Evolutionary conservation across 257 asterid genomes (phyloP).

Genomic region (Capsicum pubescens): DNA sequence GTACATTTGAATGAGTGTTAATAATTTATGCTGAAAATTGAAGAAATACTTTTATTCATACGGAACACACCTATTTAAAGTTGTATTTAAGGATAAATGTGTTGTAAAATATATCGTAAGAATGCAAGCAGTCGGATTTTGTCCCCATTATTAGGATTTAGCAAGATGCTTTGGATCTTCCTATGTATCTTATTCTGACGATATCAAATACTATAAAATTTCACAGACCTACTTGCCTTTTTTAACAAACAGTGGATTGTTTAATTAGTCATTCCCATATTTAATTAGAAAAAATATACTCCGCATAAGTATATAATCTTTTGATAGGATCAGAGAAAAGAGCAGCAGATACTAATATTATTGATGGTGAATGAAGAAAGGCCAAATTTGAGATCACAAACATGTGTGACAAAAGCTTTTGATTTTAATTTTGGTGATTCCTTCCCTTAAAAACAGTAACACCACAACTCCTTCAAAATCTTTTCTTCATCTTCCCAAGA

Average conservation of each 20-base stretch:
- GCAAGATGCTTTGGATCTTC: constrained; percentile 22
- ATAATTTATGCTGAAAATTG: neutral
- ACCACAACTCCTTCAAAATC: neutral
- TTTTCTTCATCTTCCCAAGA: constrained; percentile 38
- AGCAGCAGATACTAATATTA: constrained; percentile 36
- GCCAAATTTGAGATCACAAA: constrained; percentile 42
- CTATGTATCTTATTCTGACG: neutral
- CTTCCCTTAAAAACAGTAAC: constrained; percentile 17
- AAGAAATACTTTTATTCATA: neutral
- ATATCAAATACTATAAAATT: neutral
- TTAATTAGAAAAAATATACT: too few species aligned
- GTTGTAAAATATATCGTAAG: neutral
- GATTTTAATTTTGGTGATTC: constrained; percentile 27
- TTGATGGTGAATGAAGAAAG: neutral
- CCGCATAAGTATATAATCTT: too few species aligned
- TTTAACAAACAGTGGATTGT: neutral
- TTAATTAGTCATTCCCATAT: neutral
- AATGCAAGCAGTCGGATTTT: constrained; percentile 3
- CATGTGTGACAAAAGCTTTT: constrained; percentile 47
- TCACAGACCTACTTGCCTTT: neutral
- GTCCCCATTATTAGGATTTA: constrained; percentile 19
- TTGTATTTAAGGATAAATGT: neutral
- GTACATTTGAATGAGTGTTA: neutral
- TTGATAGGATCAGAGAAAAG: constrained; percentile 29
- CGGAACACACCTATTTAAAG: neutral